These are phyloP conservation scores for Exophiala sp. DNA, from an alignment of 2,329 filamentous ascomycete species.

Conservation along the genomic window DNA sequence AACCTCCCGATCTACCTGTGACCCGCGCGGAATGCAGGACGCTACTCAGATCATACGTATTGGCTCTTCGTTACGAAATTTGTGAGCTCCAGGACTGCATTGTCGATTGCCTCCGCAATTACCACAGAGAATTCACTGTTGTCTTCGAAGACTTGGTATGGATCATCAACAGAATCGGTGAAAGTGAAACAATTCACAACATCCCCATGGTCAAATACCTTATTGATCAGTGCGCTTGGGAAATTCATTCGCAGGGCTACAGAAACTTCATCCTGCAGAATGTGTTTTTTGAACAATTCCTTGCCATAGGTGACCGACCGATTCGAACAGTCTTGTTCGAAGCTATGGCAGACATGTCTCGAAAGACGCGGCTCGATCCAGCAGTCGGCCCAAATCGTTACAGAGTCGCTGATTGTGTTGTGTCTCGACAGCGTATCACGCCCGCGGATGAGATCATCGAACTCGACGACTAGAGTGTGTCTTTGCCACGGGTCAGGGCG, in stretches of 20 bases:
- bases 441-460: slow-evolving; percentile 1
- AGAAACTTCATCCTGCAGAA: slow-evolving; percentile 13
- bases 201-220: slow-evolving; percentile 22
- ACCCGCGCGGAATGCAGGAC: slow-evolving; percentile 6
- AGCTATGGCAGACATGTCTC: slow-evolving; percentile 15
- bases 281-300: slow-evolving; percentile 12
- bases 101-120: slow-evolving; percentile 22
- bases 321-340: slow-evolving; percentile 14
- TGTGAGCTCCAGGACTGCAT: slow-evolving; percentile 23
- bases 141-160: slow-evolving; percentile 24
- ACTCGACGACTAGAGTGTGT: slow-evolving; percentile 48
- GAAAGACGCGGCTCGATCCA: slow-evolving; percentile 13
- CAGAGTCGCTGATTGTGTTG: slow-evolving; percentile 8
- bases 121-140: slow-evolving; percentile 14
- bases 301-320: slow-evolving; percentile 8
- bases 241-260: slow-evolving; percentile 22
- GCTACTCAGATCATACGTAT: slow-evolving; percentile 19
- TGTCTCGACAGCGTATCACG: not conserved
- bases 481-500: slow-evolving; percentile 95
- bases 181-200: slow-evolving; percentile 1
- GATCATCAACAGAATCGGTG: slow-evolving; percentile 18
- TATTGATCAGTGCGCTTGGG: slow-evolving; percentile 25
- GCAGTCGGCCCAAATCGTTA: slow-evolving; percentile 15
- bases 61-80: slow-evolving; percentile 23
- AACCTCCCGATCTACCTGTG: not conserved